Evolutionary conservation across 2,329 filamentous ascomycete species (phyloP).

Genomic region (Neurospora crassa): DNA sequence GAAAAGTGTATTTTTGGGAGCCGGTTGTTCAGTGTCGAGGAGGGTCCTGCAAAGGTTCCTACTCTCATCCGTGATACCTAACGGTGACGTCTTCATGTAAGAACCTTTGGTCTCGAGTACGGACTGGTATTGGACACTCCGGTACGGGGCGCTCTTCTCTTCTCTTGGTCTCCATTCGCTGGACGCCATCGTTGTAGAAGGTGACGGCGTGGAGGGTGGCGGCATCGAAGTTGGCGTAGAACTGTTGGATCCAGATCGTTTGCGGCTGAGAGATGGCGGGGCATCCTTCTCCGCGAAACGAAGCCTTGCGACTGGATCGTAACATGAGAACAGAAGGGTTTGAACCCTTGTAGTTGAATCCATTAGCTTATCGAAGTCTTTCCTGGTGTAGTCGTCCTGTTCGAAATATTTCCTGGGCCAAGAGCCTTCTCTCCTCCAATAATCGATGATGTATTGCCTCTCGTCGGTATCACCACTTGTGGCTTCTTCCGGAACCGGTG

Average conservation of each 20-base stretch:
- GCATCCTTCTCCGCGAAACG: neutral
- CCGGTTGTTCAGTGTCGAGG: slow-evolving; percentile 21
- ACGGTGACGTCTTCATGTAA: slow-evolving; percentile 14
- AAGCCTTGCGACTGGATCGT: neutral
- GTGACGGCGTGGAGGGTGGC: neutral
- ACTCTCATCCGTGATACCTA: slow-evolving; percentile 23
- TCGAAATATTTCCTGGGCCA: neutral
- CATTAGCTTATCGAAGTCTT: neutral
- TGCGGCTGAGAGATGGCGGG: neutral
- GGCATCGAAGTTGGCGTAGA: neutral
- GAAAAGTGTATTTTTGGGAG: slow-evolving; percentile 12
- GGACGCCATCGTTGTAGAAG: slow-evolving; percentile 13
- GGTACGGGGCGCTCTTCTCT: slow-evolving; percentile 27
- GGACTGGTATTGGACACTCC: slow-evolving; percentile 24
- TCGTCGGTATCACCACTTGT: neutral
- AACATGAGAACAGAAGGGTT: neutral
- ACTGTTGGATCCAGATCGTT: neutral
- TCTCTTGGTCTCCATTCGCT: slow-evolving; percentile 28
- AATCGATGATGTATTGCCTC: neutral
- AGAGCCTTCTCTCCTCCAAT: neutral
- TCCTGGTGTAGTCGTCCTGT: neutral
- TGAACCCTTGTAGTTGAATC: neutral
- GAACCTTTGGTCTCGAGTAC: slow-evolving; percentile 21
- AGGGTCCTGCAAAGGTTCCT: slow-evolving; percentile 22
- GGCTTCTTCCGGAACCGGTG: neutral